These are phyloP conservation scores for Xylaria sp. DNA, from an alignment of 2,329 filamentous ascomycete species.

Conservation along the genomic window DNA sequence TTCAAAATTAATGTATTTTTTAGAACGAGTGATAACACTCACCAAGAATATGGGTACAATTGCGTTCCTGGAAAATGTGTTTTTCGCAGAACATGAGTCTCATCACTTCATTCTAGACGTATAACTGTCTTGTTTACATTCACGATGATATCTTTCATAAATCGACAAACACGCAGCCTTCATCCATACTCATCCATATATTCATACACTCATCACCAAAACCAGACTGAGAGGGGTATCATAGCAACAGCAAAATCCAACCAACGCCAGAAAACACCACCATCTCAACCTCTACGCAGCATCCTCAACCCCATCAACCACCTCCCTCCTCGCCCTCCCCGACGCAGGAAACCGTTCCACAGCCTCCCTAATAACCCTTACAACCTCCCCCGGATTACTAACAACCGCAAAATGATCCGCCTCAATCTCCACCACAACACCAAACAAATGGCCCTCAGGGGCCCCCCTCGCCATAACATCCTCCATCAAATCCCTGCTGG, in stretches of 20 bases:
- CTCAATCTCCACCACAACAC: slow-evolving; percentile 16
- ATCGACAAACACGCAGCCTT: too few relatives aligned
- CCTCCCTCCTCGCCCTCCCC: too few relatives aligned
- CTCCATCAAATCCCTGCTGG: slow-evolving; percentile 14
- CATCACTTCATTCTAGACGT: too few relatives aligned
- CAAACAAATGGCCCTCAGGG: slow-evolving; percentile 19
- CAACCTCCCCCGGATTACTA: slow-evolving; percentile 13
- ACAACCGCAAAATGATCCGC: slow-evolving; percentile 18
- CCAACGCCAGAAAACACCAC: neutral
- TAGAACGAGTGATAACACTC: too few relatives aligned
- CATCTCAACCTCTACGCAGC: neutral
- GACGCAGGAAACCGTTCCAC: slow-evolving; percentile 6
- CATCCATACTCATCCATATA: too few relatives aligned
- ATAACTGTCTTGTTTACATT: too few relatives aligned
- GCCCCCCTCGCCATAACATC: slow-evolving; percentile 11
- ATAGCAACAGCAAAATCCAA: neutral
- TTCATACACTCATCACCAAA: too few relatives aligned
- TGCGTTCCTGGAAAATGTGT: too few relatives aligned
- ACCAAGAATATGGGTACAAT: too few relatives aligned
- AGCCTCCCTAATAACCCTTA: slow-evolving; percentile 10
- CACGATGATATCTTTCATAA: too few relatives aligned
- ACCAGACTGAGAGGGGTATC: neutral
- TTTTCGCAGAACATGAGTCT: too few relatives aligned
- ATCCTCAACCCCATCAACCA: neutral
- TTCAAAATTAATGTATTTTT: too few relatives aligned